These are phyloP conservation scores for Calocera viscosa DNA, from an alignment of 768 basidiomycete species.

Conservation along the genomic window DNA sequence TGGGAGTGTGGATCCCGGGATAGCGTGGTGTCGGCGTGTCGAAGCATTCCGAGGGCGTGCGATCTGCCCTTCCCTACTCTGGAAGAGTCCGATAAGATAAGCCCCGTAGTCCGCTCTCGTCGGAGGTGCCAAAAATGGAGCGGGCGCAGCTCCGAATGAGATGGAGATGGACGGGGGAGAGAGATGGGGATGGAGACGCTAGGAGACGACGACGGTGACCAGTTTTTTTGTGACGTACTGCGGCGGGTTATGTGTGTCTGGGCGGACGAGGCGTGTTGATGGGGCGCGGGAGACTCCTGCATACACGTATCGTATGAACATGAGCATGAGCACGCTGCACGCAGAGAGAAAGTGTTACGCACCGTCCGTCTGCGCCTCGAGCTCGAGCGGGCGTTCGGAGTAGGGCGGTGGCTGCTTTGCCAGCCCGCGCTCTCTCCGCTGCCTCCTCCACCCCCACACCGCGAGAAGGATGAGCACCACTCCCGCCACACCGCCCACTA, in stretches of 20 bases:
- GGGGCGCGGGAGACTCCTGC: background rate
- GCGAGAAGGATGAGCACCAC: background rate
- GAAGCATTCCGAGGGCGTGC: too few relatives aligned
- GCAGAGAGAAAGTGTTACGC: too few relatives aligned
- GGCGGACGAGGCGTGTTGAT: background rate
- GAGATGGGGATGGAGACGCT: background rate
- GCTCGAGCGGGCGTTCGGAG: background rate
- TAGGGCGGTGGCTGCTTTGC: background rate
- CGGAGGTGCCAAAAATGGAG: too few relatives aligned
- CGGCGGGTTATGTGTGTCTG: background rate
- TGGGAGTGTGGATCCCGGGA: too few relatives aligned
- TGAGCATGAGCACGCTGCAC: too few relatives aligned
- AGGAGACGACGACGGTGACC: slow-evolving; percentile 3
- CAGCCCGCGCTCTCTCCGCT: background rate
- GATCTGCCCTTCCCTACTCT: too few relatives aligned
- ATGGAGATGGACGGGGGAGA: background rate
- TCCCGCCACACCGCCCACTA: background rate
- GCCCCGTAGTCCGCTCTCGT: too few relatives aligned
- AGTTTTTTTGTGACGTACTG: background rate
- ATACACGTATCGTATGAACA: too few relatives aligned
- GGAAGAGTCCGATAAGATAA: too few relatives aligned
- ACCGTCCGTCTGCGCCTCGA: background rate
- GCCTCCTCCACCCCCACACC: slow-evolving; percentile 1
- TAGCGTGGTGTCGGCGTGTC: too few relatives aligned
- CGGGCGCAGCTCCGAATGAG: too few relatives aligned